A percentile compares a stretch with the other conserved stretches of the same genome.
These are phyloP conservation scores for Dittrichia graveolens DNA, from an alignment of 129 eudicot species.

Conservation along the genomic window DNA sequence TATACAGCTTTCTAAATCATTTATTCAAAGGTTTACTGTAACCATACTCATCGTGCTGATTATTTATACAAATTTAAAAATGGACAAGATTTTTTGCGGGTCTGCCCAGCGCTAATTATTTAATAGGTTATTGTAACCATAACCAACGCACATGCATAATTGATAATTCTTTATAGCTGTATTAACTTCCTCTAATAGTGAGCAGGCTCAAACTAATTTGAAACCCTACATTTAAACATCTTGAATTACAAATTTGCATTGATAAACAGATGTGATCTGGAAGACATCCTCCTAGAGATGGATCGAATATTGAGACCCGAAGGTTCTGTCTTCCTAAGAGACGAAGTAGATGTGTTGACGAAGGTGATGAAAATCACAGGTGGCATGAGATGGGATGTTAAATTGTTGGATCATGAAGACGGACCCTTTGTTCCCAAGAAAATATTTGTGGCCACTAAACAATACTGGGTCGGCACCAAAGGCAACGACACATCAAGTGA, in stretches of 20 bases:
- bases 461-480: slow-evolving; percentile 69
- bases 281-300: slow-evolving; percentile 91
- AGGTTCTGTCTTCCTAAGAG: slow-evolving; percentile 77
- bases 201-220: background rate
- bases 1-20: too few species aligned
- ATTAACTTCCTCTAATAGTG: too few species aligned
- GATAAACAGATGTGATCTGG: slow-evolving; percentile 67
- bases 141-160: background rate
- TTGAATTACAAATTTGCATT: slow-evolving; percentile 1
- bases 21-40: too few species aligned
- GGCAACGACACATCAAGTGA: slow-evolving; percentile 54
- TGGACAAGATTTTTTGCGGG: too few species aligned
- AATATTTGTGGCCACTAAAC: slow-evolving; percentile 68
- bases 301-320: slow-evolving; percentile 94
- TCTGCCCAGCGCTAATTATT: too few species aligned
- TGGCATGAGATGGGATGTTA: slow-evolving; percentile 92
- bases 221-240: background rate
- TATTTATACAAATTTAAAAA: too few species aligned
- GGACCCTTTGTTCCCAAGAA: slow-evolving; percentile 89
- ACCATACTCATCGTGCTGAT: too few species aligned
- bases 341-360: slow-evolving; percentile 75
- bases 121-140: too few species aligned
- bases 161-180: background rate
- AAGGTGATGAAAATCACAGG: slow-evolving; percentile 67
- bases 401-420: slow-evolving; percentile 84